phyloP scores from a whole-genome alignment of 139 green algal genomes.

The Penium margaritaceum region DNA sequence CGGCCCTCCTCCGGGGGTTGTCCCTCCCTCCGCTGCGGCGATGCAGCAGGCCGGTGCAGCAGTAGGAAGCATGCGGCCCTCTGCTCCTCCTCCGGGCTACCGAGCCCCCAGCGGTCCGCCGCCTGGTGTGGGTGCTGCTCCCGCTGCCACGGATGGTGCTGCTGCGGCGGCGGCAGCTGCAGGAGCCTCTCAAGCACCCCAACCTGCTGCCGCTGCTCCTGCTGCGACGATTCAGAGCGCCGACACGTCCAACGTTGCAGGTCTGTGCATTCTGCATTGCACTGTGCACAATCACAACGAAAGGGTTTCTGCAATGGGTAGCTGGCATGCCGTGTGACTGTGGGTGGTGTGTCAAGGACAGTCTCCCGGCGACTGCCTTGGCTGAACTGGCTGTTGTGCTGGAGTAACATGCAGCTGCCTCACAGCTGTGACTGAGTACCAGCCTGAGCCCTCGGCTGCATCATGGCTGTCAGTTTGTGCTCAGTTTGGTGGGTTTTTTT shows the following conservation, averaged over 20 bases:
- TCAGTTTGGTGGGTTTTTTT: no score
- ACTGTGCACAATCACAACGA: neutral
- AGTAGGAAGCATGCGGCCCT: neutral
- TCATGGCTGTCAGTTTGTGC: no score
- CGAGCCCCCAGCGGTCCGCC: neutral
- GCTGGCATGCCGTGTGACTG: no score
- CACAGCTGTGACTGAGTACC: neutral
- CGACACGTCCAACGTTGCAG: slow-evolving; percentile 34
- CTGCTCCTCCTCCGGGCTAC: neutral
- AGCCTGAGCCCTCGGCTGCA: no score
- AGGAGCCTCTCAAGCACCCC: slow-evolving; percentile 19
- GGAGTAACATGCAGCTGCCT: neutral
- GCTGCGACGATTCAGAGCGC: slow-evolving; percentile 37
- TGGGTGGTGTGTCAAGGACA: neutral
- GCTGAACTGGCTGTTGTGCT: no score
- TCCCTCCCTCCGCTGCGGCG: neutral
- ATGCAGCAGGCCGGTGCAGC: neutral
- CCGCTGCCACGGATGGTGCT: neutral
- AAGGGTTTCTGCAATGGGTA: no score
- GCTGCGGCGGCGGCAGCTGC: slow-evolving; percentile 14
- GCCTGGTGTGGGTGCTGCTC: slow-evolving; percentile 12
- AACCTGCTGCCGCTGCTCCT: slow-evolving; percentile 8
- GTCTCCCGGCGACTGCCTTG: neutral
- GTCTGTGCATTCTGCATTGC: neutral
- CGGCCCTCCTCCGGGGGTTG: slow-evolving; percentile 1